A percentile compares a stretch with the other conserved stretches of the same genome.
Conservation (phyloP, 1,139 yeast species). For the Keqinozyma sinolaborantium region DNA sequence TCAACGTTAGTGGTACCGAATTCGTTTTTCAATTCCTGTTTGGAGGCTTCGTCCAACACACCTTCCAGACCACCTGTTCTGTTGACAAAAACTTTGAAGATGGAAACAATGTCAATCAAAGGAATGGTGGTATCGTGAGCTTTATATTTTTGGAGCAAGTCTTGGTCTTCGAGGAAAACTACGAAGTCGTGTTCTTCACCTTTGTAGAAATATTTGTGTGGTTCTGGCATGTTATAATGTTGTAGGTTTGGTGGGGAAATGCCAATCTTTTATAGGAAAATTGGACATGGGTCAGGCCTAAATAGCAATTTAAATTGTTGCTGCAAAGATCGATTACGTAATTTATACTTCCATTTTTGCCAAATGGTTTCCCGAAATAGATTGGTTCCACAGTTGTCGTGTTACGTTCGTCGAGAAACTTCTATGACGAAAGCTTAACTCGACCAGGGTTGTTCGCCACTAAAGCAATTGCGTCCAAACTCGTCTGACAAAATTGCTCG, state of each 20-base stretch:
- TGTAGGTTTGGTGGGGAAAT: background rate
- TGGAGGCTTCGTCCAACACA: conserved; percentile 69
- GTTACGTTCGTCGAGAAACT: too few relatives aligned
- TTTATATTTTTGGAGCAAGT: conserved; percentile 44
- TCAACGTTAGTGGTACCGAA: conserved; percentile 54
- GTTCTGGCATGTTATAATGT: conserved; percentile 14
- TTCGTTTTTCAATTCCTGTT: conserved; percentile 57
- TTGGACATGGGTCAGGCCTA: background rate
- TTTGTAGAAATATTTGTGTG: conserved; percentile 58
- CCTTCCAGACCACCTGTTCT: conserved; percentile 72
- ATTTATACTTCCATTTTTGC: too few relatives aligned
- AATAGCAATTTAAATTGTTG: background rate
- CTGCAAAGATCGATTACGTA: background rate
- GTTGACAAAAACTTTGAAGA: conserved; percentile 60
- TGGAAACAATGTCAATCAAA: conserved; percentile 60
- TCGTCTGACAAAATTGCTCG: too few relatives aligned
- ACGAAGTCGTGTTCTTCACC: conserved; percentile 63
- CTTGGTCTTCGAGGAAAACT: conserved; percentile 57
- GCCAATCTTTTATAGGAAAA: background rate
- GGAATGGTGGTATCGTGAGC: conserved; percentile 55
- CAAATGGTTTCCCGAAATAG: background rate
- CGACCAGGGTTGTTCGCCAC: too few relatives aligned
- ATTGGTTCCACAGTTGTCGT: too few relatives aligned
- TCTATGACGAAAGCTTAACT: too few relatives aligned
- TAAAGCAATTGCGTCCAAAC: too few relatives aligned